Conservation (phyloP, 495 filamentous ascomycete species). For the Aspergillus sparsus region DNA sequence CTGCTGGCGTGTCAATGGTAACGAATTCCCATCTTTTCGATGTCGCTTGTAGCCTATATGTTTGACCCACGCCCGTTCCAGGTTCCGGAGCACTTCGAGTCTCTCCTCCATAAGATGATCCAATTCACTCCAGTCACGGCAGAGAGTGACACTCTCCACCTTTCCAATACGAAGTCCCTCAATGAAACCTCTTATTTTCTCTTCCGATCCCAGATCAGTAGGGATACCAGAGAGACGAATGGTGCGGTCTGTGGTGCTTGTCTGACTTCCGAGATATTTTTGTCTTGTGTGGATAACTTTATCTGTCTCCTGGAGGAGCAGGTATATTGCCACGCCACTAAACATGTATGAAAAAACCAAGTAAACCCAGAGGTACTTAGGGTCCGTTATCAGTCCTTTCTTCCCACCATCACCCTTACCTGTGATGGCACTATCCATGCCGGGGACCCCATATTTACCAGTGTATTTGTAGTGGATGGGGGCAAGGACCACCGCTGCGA, state of each 20-base stretch:
- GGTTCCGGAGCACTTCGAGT: conserved; percentile 60
- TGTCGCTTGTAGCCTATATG: conserved; percentile 57
- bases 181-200: conserved; percentile 81
- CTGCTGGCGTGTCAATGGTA: conserved; percentile 55
- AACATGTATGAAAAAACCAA: conserved; percentile 90
- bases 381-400: conserved; percentile 34
- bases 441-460: conserved; percentile 47
- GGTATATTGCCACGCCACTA: conserved; percentile 75
- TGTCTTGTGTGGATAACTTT: conserved; percentile 83
- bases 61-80: conserved; percentile 86
- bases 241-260: conserved; percentile 90
- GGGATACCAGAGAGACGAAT: conserved; percentile 91
- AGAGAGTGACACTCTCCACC: conserved; percentile 85
- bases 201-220: conserved; percentile 72
- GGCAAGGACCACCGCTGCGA: conserved; percentile 75
- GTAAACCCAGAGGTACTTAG: conserved; percentile 86
- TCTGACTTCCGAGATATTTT: conserved; percentile 88
- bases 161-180: conserved; percentile 89
- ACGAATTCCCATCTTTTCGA: conserved; percentile 48
- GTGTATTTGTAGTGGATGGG: conserved; percentile 77
- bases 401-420: conserved; percentile 28
- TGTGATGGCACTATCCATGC: conserved; percentile 36
- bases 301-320: conserved; percentile 77
- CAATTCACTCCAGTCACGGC: conserved; percentile 81
- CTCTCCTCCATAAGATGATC: conserved; percentile 74